phyloP scores from a whole-genome alignment of 164 flowering plant species.

The Platanus orientalis region DNA sequence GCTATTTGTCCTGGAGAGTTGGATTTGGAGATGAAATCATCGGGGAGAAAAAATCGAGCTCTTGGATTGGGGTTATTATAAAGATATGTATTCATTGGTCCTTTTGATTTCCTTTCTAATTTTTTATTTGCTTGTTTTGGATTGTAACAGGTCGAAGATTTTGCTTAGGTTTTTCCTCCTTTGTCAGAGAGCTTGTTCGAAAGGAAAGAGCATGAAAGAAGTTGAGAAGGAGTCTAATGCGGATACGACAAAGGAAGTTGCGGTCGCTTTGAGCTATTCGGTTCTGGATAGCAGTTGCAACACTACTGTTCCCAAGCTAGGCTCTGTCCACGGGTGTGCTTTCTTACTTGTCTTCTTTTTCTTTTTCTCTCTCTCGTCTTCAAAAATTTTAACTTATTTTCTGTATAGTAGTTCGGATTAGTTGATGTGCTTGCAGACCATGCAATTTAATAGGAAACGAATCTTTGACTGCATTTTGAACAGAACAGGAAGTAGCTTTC shows the following conservation, averaged over 20 bases:
- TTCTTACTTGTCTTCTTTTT: background rate
- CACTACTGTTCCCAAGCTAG: conserved; percentile 17
- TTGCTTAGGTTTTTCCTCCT: background rate
- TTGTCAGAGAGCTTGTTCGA: background rate
- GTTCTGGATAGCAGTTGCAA: conserved; percentile 26
- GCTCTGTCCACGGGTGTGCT: conserved; percentile 23
- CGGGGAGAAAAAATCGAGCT: too few species aligned
- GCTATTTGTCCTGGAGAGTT: too few species aligned
- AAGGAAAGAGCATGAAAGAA: conserved; percentile 19
- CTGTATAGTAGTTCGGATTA: too few species aligned
- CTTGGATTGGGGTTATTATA: background rate
- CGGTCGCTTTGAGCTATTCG: conserved; percentile 17
- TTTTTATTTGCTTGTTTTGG: background rate
- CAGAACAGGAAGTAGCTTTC: too few species aligned
- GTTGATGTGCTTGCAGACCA: too few species aligned
- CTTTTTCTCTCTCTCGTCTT: too few species aligned
- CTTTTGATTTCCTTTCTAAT: background rate
- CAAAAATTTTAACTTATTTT: too few species aligned
- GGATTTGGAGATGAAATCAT: conserved; percentile 3
- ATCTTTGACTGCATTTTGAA: too few species aligned
- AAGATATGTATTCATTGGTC: background rate
- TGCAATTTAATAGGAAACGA: too few species aligned
- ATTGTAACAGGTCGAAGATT: conserved; percentile 6
- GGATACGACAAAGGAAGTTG: conserved; percentile 15
- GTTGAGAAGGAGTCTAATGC: conserved; percentile 18